These are phyloP conservation scores for Fusarium camptoceras DNA, from an alignment of 2,329 filamentous ascomycete genomes.

Conservation along the genomic window DNA sequence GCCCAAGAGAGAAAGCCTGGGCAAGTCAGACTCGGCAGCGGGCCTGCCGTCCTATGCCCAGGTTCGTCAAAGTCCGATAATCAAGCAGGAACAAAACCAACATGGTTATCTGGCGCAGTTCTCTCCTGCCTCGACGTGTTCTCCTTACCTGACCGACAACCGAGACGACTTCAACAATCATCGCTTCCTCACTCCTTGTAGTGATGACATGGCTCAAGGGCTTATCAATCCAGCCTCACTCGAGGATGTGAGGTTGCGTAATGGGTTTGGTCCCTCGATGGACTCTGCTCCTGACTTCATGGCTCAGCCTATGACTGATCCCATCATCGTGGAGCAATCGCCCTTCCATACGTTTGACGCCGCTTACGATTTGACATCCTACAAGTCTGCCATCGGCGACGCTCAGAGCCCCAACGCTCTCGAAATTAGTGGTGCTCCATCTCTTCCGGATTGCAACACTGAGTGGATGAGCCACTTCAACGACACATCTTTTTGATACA, in stretches of 20 bases:
- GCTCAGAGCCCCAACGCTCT: slow-evolving; percentile 45
- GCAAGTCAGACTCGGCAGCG: slow-evolving; percentile 56
- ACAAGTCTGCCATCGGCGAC: slow-evolving; percentile 47
- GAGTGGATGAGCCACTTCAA: slow-evolving; percentile 51
- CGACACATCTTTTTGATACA: slow-evolving; percentile 51
- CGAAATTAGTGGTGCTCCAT: slow-evolving; percentile 41
- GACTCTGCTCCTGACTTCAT: slow-evolving; percentile 47
- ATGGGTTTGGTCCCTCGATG: slow-evolving; percentile 46
- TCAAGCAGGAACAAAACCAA: slow-evolving; percentile 56
- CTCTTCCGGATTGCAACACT: slow-evolving; percentile 44
- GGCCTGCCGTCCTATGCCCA: slow-evolving; percentile 48
- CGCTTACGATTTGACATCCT: slow-evolving; percentile 55
- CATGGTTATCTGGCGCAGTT: slow-evolving; percentile 51
- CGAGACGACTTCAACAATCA: slow-evolving; percentile 52
- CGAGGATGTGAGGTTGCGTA: slow-evolving; percentile 45
- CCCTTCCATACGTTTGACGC: slow-evolving; percentile 57
- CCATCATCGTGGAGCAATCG: slow-evolving; percentile 48
- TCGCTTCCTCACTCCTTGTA: slow-evolving; percentile 65
- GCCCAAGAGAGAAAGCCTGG: slow-evolving; percentile 51
- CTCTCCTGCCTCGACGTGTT: slow-evolving; percentile 53
- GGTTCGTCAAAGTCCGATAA: slow-evolving; percentile 41
- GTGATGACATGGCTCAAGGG: slow-evolving; percentile 59
- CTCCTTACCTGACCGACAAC: slow-evolving; percentile 53
- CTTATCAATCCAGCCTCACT: slow-evolving; percentile 48
- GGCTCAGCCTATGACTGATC: slow-evolving; percentile 46